These are phyloP conservation scores for Penicillium sp. DNA, from an alignment of 2,329 filamentous ascomycete species.

Conservation along the genomic window DNA sequence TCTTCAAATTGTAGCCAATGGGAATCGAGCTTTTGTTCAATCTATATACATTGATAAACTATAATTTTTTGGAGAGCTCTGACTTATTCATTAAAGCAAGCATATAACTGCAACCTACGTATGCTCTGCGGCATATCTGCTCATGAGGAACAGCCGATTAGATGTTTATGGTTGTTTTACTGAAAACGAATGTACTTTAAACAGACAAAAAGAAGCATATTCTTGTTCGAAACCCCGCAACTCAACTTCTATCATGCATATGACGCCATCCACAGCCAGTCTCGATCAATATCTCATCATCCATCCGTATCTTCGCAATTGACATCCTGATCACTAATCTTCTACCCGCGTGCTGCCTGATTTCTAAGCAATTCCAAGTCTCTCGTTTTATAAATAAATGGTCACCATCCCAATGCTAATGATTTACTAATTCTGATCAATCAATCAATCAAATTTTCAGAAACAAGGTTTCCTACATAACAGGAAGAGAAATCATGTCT, in stretches of 20 bases:
- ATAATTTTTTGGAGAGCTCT: no score
- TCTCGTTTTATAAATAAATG: neutral
- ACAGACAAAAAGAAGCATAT: no score
- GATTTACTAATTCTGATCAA: neutral
- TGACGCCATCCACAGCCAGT: constrained; percentile 9
- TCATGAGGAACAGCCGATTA: no score
- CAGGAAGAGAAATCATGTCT: constrained; percentile 4
- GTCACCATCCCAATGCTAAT: neutral
- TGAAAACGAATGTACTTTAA: no score
- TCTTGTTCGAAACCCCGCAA: neutral
- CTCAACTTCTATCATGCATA: neutral
- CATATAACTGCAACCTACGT: no score
- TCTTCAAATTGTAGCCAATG: no score
- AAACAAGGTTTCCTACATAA: no score
- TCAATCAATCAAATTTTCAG: neutral
- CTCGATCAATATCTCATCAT: neutral
- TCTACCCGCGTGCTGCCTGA: neutral
- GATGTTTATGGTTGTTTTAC: no score
- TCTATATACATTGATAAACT: no score
- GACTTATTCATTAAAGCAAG: no score
- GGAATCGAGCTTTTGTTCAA: no score
- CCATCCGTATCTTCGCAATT: neutral
- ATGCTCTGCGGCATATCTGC: no score
- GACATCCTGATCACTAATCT: neutral
- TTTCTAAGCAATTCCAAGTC: constrained; percentile 4